A percentile compares a stretch with the other conserved stretches of the same genome.
Evolutionary conservation across 1,284 basidiomycete genomes (phyloP).

Genomic region (Trametes pubescens): DNA sequence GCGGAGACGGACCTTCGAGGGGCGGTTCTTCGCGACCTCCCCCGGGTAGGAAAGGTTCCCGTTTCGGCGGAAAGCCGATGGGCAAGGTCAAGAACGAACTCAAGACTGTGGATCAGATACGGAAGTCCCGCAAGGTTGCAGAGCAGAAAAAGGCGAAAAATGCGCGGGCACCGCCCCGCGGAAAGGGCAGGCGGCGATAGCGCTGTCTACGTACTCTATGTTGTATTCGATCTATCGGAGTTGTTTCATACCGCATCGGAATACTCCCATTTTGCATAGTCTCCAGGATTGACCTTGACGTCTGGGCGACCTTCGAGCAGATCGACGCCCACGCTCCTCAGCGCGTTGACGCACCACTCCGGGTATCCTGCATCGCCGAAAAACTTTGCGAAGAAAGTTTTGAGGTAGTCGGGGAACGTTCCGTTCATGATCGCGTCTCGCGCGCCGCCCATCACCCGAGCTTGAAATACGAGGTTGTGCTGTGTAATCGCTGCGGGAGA

Average conservation of each 20-base stretch:
- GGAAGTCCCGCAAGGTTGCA: slow-evolving; percentile 70
- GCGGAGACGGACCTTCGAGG: slow-evolving; percentile 36
- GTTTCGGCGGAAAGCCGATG: slow-evolving; percentile 66
- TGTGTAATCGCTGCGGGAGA: slow-evolving; percentile 69
- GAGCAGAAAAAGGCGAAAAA: slow-evolving; percentile 80
- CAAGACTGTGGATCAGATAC: slow-evolving; percentile 86
- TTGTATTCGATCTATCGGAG: slow-evolving; percentile 8
- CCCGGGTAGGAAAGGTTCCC: slow-evolving; percentile 45
- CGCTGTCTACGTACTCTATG: slow-evolving; percentile 1
- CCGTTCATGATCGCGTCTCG: slow-evolving; percentile 80
- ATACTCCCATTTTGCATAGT: slow-evolving; percentile 76
- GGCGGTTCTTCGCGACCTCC: slow-evolving; percentile 30
- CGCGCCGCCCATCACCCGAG: slow-evolving; percentile 80
- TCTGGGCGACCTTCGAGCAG: slow-evolving; percentile 60
- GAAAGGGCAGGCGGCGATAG: slow-evolving; percentile 58
- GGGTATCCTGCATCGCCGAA: slow-evolving; percentile 78
- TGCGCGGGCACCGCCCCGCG: slow-evolving; percentile 61
- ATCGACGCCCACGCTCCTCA: slow-evolving; percentile 79
- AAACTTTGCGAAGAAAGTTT: slow-evolving; percentile 75
- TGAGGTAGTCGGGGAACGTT: slow-evolving; percentile 78
- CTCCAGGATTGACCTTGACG: slow-evolving; percentile 61
- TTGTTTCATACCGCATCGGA: slow-evolving; percentile 32
- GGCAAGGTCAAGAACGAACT: slow-evolving; percentile 79
- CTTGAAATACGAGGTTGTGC: slow-evolving; percentile 85
- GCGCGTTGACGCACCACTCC: slow-evolving; percentile 83